Base-by-base conservation (phyloP, 768 basidiomycete genomes). In the Steccherinum ochraceum region DNA sequence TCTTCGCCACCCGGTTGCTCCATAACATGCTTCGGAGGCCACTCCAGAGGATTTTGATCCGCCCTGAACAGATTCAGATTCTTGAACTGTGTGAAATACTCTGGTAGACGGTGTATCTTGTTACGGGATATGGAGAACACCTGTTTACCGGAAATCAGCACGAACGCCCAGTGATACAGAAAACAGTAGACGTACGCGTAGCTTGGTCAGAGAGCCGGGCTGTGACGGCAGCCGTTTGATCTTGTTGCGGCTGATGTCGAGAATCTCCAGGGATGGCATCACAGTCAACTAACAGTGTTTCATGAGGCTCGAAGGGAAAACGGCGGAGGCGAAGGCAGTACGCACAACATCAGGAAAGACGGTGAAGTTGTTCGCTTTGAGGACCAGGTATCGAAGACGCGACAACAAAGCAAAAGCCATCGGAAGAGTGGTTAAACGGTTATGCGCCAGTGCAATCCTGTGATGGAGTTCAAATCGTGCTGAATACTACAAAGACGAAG, bases 221-320 rank as follows among this genome's bases (percentile, higher is more conserved):
- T 83, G 76, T 3, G 78, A 69, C 11, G 96, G 96, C 19, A 98
- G 71, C 45, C 75, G 71, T 64, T 79, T 84, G 58, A 99, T 80
- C 68, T 85, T 90, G 71, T 99, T 99, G 57, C 89, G 83, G 56
- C 91, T 93, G 40, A 99, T 78, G 66, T 99, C 96, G 56, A 99
- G 72, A 52, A 93, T 95, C 68, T 99, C 95, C 49, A 99, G 75
- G 4, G 86, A 85, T 2, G 86, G 81, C 72, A 98, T 83, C 16
- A 81, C 71, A 42, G 89, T 91, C 41, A 96, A 74, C 93, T 95
- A 58, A 12, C 41, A 20, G 44, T 24, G 5, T n/a, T 40, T 24
- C 42, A 43, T 52, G 43, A 55, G 47, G 24, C 42, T 19, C 49
- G n/a, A n/a, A n/a, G n/a, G n/a, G n/a, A n/a, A n/a, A n/a, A n/a